A percentile compares a stretch with the other conserved stretches of the same genome.
Evolutionary conservation across 2,329 filamentous ascomycete species (phyloP).

Genomic region (Stagonosporopsis tanaceti): DNA sequence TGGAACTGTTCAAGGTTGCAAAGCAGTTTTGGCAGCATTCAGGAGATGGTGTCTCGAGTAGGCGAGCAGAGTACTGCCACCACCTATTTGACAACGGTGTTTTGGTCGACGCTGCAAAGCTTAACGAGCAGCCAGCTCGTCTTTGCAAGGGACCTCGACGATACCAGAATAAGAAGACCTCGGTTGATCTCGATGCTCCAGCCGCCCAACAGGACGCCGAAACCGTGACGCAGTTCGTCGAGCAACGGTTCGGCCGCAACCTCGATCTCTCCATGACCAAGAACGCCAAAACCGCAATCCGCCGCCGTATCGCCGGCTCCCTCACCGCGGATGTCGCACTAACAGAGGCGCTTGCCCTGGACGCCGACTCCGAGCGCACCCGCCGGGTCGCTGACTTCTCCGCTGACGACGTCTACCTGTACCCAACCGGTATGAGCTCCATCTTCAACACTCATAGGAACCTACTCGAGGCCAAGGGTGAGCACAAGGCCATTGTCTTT

Average conservation of each 20-base stretch:
- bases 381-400: conserved; percentile 68
- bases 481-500: conserved; percentile 83
- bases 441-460: conserved; percentile 88
- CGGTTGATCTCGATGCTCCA: conserved; percentile 54
- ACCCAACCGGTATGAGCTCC: conserved; percentile 90
- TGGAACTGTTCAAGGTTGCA: conserved; percentile 72
- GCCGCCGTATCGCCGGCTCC: conserved; percentile 86
- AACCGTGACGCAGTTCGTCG: conserved; percentile 73
- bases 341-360: conserved; percentile 63
- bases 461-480: conserved; percentile 69
- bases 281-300: conserved; percentile 85
- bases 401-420: conserved; percentile 89
- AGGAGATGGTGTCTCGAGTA: conserved; percentile 89
- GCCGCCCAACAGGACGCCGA: conserved; percentile 26
- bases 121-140: conserved; percentile 47
- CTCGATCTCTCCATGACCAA: conserved; percentile 79
- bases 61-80: conserved; percentile 89
- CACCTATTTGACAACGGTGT: conserved; percentile 74
- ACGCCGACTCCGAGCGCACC: conserved; percentile 52
- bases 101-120: conserved; percentile 60
- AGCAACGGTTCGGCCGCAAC: conserved; percentile 93
- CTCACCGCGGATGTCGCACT: conserved; percentile 76
- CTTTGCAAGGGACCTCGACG: conserved; percentile 76
- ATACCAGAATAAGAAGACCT: conserved; percentile 71
- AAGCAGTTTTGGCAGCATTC: conserved; percentile 98